Evolutionary conservation across 2,329 filamentous ascomycete genomes (phyloP), one percentile per base, ranked within the genome.

Genomic region (Ceratocystis lukuohia): DNA sequence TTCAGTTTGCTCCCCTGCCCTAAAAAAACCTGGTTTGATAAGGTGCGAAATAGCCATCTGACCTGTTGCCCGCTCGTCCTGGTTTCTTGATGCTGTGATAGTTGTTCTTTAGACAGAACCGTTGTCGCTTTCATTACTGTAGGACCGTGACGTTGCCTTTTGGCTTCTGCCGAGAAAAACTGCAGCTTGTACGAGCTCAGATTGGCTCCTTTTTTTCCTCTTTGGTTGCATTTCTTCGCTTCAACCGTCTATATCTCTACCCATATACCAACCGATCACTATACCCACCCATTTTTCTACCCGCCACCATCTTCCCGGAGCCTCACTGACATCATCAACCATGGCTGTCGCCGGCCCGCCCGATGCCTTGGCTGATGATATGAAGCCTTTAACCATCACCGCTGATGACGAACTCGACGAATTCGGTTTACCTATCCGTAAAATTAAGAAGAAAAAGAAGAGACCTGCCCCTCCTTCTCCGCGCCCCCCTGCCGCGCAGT

Each of bases 351-450:
- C 22, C 28, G 41, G 15, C 61, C 10, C 33, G 37, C 5, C 45
- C 25, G 62, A 50, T 28, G 30, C 41, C 46, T 20, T 46, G 64
- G 53, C 67, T 33, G 67, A 68, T 20, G 67, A 66, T 17, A 68
- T 66, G 67, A 68, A 68, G 64, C 67, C 67, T 17, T 46, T 68
- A 25, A 50, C 67, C 25, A 68, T 68, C 30, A 61, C 67, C 5
- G 64, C 67, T 44, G 67, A 68, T 33, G 67, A 68, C 62, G 83
- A 87, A 71, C 76, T 85, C 68, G 87, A 90, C 74, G 87, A 90
- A 70, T 90, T 89, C 73, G 87, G 87, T 63, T 76, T 90, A 69
- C 86, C 86, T 20, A 80, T 87, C 69, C 67, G 64, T 66, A 70
- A 57, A 65, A 61, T 69, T 37, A 72, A n/a, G 48, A 69, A 62